Percentiles rank a stretch among this genome's conserved stretches.
These are phyloP conservation scores for Phytophthora crassamura DNA, from an alignment of 352 stramenopile species.

Conservation along the genomic window DNA sequence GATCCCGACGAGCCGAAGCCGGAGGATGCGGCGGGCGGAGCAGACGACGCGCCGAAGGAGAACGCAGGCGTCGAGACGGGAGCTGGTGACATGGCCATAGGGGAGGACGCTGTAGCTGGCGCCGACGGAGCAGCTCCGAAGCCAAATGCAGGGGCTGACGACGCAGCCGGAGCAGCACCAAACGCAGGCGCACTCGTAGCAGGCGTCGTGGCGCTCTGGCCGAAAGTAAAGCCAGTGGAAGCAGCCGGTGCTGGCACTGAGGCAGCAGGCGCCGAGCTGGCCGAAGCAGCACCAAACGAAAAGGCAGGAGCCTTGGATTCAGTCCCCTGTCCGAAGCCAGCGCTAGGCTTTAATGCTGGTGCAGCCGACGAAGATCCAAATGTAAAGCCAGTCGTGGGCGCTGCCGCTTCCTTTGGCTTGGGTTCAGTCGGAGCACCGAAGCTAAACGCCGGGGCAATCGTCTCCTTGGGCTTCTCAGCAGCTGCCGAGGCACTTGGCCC, in stretches of 20 bases:
- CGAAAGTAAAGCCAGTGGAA: constrained; percentile 39
- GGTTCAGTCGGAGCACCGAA: constrained; percentile 26
- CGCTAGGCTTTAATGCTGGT: constrained; percentile 23
- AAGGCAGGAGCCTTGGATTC: constrained; percentile 31
- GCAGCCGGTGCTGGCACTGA: constrained; percentile 16
- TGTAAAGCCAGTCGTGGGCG: constrained; percentile 42
- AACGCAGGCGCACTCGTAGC: constrained; percentile 37
- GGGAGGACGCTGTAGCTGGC: constrained; percentile 12
- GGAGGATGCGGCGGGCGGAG: constrained; percentile 27
- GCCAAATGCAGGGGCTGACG: constrained; percentile 23
- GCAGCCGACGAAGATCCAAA: constrained; percentile 47
- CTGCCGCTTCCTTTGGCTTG: constrained; percentile 23
- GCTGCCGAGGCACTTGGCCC: constrained; percentile 14
- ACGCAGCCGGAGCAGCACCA: constrained; percentile 22
- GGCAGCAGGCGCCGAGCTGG: constrained; percentile 19
- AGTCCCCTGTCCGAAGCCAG: constrained; percentile 36
- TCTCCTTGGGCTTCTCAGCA: constrained; percentile 33
- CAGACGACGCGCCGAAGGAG: constrained; percentile 45
- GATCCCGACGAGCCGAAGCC: constrained; percentile 39
- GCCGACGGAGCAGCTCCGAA: constrained; percentile 22
- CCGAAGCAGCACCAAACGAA: constrained; percentile 27
- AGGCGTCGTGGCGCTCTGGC: constrained; percentile 21
- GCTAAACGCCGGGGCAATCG: constrained; percentile 15
- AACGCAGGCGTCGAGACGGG: constrained; percentile 38
- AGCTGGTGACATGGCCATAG: constrained; percentile 9